Base-by-base conservation (phyloP, 768 basidiomycete genomes). In the Mycena pura region DNA sequence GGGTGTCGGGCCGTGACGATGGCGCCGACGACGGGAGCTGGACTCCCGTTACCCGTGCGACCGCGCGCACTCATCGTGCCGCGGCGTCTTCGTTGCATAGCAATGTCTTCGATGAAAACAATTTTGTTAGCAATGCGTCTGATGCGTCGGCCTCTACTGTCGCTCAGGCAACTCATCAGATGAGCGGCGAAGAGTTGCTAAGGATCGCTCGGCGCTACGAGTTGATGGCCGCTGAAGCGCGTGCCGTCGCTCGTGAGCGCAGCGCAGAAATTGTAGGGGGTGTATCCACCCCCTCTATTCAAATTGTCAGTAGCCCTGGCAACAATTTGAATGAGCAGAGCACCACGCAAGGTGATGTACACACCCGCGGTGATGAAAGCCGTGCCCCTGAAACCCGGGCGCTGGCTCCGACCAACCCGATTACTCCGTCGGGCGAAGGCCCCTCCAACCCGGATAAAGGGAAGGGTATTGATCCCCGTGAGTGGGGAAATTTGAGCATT, bases 371-470 rank as follows among this genome's bases (percentile, higher is more conserved):
- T n/a, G n/a, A n/a, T n/a, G n/a, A n/a, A n/a, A n/a, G n/a, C n/a
- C n/a, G n/a, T n/a, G n/a, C n/a, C n/a, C n/a, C n/a, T n/a, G n/a
- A n/a, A n/a, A n/a, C n/a, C n/a, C n/a, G n/a, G n/a, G n/a, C n/a
- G n/a, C n/a, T n/a, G n/a, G n/a, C n/a, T n/a, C n/a, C n/a, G n/a
- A n/a, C n/a, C n/a, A n/a, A n/a, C n/a, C n/a, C n/a, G n/a, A n/a
- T n/a, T n/a, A n/a, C n/a, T n/a, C n/a, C n/a, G n/a, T n/a, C n/a
- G 13, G 25, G 7, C 4, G 10, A 24, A 3, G 41, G 15, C 0
- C 21, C 40, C 1, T 69, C 59, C 57, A n/a, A n/a, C n/a, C 24
- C 57, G 6, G 25, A 36, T 25, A 57, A 57, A 45, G 55, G 55
- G 5, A 57, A 57, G 27, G 44, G 44, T 21, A 15, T 36, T 31